Base-by-base conservation (phyloP, 2,329 filamentous ascomycete species). In the Orbilia quercus region DNA sequence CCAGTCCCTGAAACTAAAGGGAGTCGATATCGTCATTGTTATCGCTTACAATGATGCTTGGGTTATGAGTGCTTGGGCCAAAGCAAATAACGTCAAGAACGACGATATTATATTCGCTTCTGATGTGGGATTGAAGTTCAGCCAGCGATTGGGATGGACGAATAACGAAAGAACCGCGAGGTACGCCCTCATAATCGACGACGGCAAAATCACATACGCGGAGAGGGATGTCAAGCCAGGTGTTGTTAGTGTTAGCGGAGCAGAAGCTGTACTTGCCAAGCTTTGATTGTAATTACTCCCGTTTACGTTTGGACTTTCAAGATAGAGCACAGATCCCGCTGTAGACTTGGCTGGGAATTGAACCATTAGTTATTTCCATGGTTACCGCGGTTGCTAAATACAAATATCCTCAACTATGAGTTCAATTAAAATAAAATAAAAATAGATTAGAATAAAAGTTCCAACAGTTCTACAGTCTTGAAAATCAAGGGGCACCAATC, bases 41-140 rank as follows among this genome's bases (percentile, higher is more conserved):
- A 89, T 96, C 79, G 90, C 91, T 72, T 89, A 84, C 84, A 96
- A 96, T 82, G 92, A 96, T 82, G 84, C 89, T 76, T 96, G 85
- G 80, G 92, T 96, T 81, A 94, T 94, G 91, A 89, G 88, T 78
- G 91, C 90, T 62, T 95, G 91, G 91, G 90, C 88, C 82, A 96
- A 96, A 86, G 91, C 92, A 79, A 94, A 96, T 82, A 85, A 85
- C 59, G 84, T 94, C 79, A 89, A 86, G 79, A 87, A 88, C 76
- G 89, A 94, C 77, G 85, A 86, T 78, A 87, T 90, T 78, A 85
- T 95, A 78, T 95, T 96, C 84, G 86, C 92, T 79, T 88, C 87
- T 78, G 92, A 96, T 81, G 51, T 22, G 1, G 72, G 64, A 11
- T 85, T 87, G 76, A 87, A 86, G 79, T 96, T 96, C 85, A 90